Conservation (phyloP, 2,329 filamentous ascomycete genomes). For the Trichothecium sympodiale region DNA sequence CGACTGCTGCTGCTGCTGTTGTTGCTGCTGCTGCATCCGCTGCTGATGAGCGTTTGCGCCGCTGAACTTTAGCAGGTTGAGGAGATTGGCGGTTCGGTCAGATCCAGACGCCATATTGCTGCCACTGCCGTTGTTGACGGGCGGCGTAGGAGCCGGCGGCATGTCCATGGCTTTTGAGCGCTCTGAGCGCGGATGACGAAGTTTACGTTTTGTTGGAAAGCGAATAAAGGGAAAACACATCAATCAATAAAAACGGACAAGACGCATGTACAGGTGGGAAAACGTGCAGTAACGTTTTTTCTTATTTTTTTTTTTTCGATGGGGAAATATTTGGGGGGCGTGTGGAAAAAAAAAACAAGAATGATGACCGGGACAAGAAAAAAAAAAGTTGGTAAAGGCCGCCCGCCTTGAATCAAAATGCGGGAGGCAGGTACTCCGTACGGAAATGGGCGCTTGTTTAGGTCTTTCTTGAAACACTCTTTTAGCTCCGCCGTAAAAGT, state of each 20-base stretch:
- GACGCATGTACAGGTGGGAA: neutral
- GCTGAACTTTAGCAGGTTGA: conserved; percentile 53
- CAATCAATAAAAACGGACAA: neutral
- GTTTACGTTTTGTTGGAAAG: neutral
- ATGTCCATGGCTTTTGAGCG: conserved; percentile 19
- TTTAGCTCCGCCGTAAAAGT: too few species aligned
- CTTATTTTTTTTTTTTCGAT: neutral
- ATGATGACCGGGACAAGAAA: too few species aligned
- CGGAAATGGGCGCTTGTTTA: too few species aligned
- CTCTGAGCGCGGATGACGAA: conserved; percentile 4
- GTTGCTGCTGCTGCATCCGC: conserved; percentile 22
- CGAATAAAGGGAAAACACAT: conserved; percentile 1
- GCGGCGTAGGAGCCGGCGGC: conserved; percentile 40
- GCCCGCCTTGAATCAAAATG: too few species aligned
- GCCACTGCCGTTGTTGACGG: conserved; percentile 20
- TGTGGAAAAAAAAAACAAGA: conserved; percentile 1
- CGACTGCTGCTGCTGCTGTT: conserved; percentile 12
- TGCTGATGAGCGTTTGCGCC: conserved; percentile 17
- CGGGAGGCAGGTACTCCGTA: too few species aligned
- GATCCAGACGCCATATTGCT: conserved; percentile 24
- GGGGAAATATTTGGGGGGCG: neutral
- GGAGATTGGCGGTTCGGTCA: conserved; percentile 42
- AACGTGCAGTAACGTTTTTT: neutral
- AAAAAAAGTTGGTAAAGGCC: too few species aligned
- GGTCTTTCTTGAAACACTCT: too few species aligned